Conservation (phyloP, 2,329 filamentous ascomycete genomes). For the Penicillium brasilianum region DNA sequence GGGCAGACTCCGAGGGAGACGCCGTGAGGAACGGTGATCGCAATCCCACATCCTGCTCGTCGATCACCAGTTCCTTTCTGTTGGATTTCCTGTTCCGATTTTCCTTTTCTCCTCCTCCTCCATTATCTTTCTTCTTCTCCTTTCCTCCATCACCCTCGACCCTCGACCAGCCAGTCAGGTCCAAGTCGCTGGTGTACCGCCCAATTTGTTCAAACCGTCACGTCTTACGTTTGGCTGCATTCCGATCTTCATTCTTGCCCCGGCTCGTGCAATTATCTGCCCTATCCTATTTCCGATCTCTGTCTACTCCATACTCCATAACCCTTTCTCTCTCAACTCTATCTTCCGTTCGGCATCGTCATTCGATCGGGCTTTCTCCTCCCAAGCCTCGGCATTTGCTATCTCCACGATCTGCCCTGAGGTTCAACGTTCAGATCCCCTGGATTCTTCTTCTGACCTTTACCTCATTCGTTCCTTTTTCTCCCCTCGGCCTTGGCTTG, state of each 20-base stretch:
- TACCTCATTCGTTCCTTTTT: background rate
- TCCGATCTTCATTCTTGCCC: constrained; percentile 2
- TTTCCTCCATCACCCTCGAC: background rate
- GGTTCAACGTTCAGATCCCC: constrained; percentile 8
- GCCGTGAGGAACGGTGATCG: constrained; percentile 28
- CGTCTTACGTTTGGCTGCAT: background rate
- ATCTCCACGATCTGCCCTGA: constrained; percentile 7
- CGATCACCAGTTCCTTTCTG: constrained; percentile 34
- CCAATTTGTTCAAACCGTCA: background rate
- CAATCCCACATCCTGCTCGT: constrained; percentile 24
- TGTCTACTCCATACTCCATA: background rate
- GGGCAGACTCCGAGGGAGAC: no score
- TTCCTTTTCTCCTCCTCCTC: background rate
- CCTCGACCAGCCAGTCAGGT: no score
- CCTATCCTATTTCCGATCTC: no score
- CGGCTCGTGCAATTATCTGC: no score
- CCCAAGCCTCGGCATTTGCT: constrained; percentile 14
- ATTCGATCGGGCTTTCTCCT: background rate
- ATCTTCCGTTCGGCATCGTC: background rate
- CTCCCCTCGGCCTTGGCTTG: constrained; percentile 5
- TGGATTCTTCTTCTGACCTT: background rate
- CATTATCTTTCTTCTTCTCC: constrained; percentile 4
- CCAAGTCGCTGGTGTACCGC: no score
- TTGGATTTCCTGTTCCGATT: constrained; percentile 4
- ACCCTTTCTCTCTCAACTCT: background rate